Evolutionary conservation across 2,329 filamentous ascomycete genomes (phyloP), one percentile per base, ranked within the genome.

Genomic region (Botryotinia narcissicola): DNA sequence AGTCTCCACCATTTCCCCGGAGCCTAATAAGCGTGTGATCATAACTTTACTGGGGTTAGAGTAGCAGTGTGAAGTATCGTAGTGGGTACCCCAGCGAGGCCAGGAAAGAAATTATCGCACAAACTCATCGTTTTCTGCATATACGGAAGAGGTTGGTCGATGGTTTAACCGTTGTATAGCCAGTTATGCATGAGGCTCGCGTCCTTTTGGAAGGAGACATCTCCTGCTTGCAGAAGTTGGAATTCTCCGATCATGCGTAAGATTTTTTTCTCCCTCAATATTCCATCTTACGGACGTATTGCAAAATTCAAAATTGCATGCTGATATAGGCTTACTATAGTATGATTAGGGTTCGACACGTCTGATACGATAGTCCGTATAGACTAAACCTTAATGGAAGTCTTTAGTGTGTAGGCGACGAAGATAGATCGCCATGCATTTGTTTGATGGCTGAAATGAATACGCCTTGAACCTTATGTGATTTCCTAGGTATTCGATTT

Each of bases 1-100:
- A 40, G 48, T 48, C 32, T 71, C 69, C 69, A 71, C 69, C 69
- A 64, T 48, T 71, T 71, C 69, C 69, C 69, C 69, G 69, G 69
- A 71, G 60, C 66, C 66, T 46, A 54, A 51, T 46, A 54, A 51
- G 69, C 69, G 44, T 71, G 59, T 71, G 69, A 71, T 64, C 42
- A 71, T 68, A 14, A 68, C n/a, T 57, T 32, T 40, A 42, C 48
- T 40, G 40, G 66, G 66, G 48, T 44, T 44, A 68, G 48, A 9
- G n/a, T 57, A 25, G 48, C n/a, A 54, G 35, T 8, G 18, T 57
- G 48, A 68, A 68, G 48, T 68, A 57, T 68, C 48, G 18, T n/a
- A 68, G 66, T 57, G 35, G 48, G 37, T 32, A 68, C 48, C 48
- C 18, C 63, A 51, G 61, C 61, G 25, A 42, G 25, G 25, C n/a